These are phyloP conservation scores for Rhodotorula mucilaginosa DNA, from an alignment of 1,284 basidiomycete species.

Conservation along the genomic window DNA sequence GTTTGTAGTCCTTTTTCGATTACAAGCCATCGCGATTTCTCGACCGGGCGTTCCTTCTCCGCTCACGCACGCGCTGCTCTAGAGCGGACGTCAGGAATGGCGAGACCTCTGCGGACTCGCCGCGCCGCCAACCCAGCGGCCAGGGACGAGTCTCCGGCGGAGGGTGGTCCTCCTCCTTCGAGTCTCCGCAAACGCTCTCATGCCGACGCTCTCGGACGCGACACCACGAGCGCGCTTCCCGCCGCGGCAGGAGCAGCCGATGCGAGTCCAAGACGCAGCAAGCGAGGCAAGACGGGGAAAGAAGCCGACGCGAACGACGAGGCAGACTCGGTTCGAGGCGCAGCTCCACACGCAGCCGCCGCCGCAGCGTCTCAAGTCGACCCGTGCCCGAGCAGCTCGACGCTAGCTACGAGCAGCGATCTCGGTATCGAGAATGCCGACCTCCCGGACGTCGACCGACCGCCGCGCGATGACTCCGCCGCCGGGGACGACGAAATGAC, in stretches of 20 bases:
- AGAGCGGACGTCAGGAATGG: no score
- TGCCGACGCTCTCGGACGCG: background rate
- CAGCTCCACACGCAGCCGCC: no score
- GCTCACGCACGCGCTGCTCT: no score
- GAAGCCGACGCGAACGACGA: background rate
- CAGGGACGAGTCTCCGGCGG: no score
- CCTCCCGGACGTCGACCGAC: background rate
- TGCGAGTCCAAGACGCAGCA: background rate
- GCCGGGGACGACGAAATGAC: conserved; percentile 7
- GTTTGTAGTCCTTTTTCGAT: no score
- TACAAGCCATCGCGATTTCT: no score
- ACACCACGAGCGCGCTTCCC: background rate
- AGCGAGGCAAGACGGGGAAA: background rate
- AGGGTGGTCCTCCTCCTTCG: background rate
- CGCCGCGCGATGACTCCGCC: background rate
- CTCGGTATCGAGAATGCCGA: background rate
- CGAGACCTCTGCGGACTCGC: background rate
- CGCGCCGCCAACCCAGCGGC: background rate
- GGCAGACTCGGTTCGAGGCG: no score
- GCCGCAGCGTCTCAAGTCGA: no score
- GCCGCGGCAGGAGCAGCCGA: background rate
- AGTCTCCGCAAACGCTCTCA: background rate
- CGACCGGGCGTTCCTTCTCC: no score
- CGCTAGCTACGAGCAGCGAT: background rate
- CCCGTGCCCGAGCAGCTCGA: background rate